Conservation (phyloP, 1,284 basidiomycete species). For the Sanghuangporus sanghuang region DNA sequence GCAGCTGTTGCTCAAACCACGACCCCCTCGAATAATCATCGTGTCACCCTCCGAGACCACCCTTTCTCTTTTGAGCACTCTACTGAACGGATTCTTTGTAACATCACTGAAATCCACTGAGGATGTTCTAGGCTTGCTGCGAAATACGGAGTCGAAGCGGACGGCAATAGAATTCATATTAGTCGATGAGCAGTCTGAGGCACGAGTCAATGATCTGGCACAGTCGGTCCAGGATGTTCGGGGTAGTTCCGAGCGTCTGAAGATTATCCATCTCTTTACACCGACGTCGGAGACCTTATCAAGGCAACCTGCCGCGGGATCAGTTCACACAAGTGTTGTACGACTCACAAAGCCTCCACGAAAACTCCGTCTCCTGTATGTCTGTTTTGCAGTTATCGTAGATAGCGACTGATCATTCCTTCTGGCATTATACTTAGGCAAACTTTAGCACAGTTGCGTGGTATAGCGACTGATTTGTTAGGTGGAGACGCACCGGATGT, state of each 20-base stretch:
- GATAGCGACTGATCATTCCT: neutral
- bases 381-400: neutral
- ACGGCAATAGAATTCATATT: constrained; percentile 55
- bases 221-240: constrained; percentile 39
- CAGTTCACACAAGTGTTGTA: constrained; percentile 52
- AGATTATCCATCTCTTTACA: constrained; percentile 65
- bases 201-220: constrained; percentile 47
- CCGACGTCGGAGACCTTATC: constrained; percentile 52
- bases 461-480: constrained; percentile 39
- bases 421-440: constrained; percentile 26
- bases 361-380: constrained; percentile 44
- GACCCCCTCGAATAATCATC: constrained; percentile 46
- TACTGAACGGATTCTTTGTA: constrained; percentile 51
- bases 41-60: constrained; percentile 56
- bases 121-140: constrained; percentile 41
- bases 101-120: constrained; percentile 37
- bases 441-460: constrained; percentile 53
- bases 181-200: constrained; percentile 60
- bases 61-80: constrained; percentile 45
- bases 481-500: constrained; percentile 32
- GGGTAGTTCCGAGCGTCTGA: constrained; percentile 43
- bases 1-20: constrained; percentile 38
- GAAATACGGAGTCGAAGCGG: constrained; percentile 28
- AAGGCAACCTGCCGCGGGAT: constrained; percentile 34
- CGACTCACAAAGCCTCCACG: constrained; percentile 69